Conservation (phyloP, 805 yeast species). For the Saccharomycopsis babjevae region DNA sequence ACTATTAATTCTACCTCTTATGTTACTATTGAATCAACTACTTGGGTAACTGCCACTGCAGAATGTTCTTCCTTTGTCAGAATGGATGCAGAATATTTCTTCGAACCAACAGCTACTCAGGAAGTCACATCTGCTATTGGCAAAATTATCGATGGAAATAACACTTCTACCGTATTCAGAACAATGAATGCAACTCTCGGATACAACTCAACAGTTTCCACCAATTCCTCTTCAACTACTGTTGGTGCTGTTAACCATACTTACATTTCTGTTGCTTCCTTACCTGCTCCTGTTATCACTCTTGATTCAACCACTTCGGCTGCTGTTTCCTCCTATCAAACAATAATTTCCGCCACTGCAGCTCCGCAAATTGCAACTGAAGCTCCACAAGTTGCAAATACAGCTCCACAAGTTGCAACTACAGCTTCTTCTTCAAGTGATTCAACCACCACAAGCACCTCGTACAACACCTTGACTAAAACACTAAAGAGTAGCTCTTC, state of each 20-base stretch:
- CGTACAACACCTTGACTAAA: background rate
- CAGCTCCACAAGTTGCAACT: background rate
- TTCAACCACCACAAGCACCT: background rate
- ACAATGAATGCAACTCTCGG: constrained; percentile 7
- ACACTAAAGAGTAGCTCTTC: background rate
- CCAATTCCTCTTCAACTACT: background rate
- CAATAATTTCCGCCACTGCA: background rate
- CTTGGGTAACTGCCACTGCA: background rate
- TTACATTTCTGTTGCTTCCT: background rate
- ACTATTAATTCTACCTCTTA: constrained; percentile 1
- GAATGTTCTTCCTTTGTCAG: background rate
- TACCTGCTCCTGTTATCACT: background rate
- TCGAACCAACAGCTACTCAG: background rate
- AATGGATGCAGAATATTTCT: background rate
- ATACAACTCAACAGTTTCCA: background rate
- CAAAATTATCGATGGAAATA: constrained; percentile 4
- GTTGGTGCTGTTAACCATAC: background rate
- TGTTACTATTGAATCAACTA: background rate
- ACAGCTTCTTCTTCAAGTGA: background rate
- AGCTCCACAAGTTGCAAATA: background rate
- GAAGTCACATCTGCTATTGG: constrained; percentile 12
- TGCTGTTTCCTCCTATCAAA: background rate
- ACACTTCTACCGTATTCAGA: constrained; percentile 1
- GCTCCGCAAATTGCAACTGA: background rate
- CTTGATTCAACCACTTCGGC: background rate